Evolutionary conservation across 768 basidiomycete species (phyloP).

Genomic region (Tricholoma terreum): DNA sequence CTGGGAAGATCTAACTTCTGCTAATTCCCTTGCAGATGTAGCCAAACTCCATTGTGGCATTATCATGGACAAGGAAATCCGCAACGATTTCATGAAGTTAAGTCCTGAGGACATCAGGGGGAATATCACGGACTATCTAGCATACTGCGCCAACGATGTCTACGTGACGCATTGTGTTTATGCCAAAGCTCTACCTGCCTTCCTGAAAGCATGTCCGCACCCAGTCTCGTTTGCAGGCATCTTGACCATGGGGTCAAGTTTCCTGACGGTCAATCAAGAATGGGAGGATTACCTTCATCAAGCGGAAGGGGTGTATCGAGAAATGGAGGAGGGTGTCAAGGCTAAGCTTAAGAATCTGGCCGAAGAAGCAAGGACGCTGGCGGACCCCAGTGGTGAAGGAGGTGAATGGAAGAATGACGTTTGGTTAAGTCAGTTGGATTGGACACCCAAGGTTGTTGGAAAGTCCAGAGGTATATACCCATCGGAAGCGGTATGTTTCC

Average conservation of each 20-base stretch:
- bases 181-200: slow-evolving; percentile 71
- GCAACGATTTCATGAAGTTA: slow-evolving; percentile 72
- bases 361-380: slow-evolving; percentile 62
- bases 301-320: slow-evolving; percentile 72
- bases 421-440: slow-evolving; percentile 91
- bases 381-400: slow-evolving; percentile 25
- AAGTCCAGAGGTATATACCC: slow-evolving; percentile 60
- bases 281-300: slow-evolving; percentile 83
- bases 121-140: slow-evolving; percentile 68
- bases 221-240: slow-evolving; percentile 93
- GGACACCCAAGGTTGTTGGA: slow-evolving; percentile 82
- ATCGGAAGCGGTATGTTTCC: slow-evolving; percentile 19
- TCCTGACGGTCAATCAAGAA: slow-evolving; percentile 84
- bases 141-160: slow-evolving; percentile 87
- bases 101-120: slow-evolving; percentile 63
- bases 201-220: slow-evolving; percentile 80
- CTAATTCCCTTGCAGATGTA: slow-evolving; percentile 90
- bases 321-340: slow-evolving; percentile 75
- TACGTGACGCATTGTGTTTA: slow-evolving; percentile 81
- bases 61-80: slow-evolving; percentile 70
- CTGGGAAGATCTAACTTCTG: slow-evolving; percentile 93
- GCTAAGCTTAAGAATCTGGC: slow-evolving; percentile 66
- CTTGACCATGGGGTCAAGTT: slow-evolving; percentile 87
- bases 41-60: slow-evolving; percentile 87
- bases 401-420: slow-evolving; percentile 65